A percentile compares a stretch with the other conserved stretches of the same genome.
Conservation (phyloP, 1,139 yeast genomes). For the Blastobotrys apis region DNA sequence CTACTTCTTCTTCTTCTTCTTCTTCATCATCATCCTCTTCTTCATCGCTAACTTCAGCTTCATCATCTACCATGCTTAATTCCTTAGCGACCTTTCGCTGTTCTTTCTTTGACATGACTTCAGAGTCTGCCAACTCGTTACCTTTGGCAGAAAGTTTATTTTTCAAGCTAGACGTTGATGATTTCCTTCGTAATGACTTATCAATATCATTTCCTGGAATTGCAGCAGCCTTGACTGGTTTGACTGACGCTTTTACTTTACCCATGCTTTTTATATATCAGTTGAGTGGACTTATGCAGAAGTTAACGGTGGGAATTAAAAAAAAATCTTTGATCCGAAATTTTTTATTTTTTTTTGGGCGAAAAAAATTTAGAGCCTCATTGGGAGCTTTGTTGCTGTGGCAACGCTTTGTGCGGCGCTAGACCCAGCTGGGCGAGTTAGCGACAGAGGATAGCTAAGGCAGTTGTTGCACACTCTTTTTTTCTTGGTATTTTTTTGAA, state of each 20-base stretch:
- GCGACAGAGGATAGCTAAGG: too few species aligned
- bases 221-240: slow-evolving; percentile 21
- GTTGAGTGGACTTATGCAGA: not conserved
- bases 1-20: slow-evolving; percentile 22
- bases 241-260: slow-evolving; percentile 19
- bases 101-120: slow-evolving; percentile 27
- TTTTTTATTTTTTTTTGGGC: not conserved
- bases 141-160: slow-evolving; percentile 10
- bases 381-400: slow-evolving; percentile 4
- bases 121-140: slow-evolving; percentile 12
- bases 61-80: slow-evolving; percentile 19
- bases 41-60: slow-evolving; percentile 21
- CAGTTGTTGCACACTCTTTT: too few species aligned
- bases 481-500: too few species aligned
- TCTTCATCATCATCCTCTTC: slow-evolving; percentile 28
- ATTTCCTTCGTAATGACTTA: slow-evolving; percentile 9
- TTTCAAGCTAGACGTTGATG: slow-evolving; percentile 10
- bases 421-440: too few species aligned
- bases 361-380: not conserved
- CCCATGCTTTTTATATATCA: slow-evolving; percentile 16
- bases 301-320: not conserved
- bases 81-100: slow-evolving; percentile 24
- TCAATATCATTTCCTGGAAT: not conserved
- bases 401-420: not conserved
- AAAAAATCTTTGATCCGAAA: slow-evolving; percentile 2